A percentile compares a stretch with the other conserved stretches of the same genome.
Conservation (phyloP, 2,329 filamentous ascomycete species). For the Penicillium griseofulvum region DNA sequence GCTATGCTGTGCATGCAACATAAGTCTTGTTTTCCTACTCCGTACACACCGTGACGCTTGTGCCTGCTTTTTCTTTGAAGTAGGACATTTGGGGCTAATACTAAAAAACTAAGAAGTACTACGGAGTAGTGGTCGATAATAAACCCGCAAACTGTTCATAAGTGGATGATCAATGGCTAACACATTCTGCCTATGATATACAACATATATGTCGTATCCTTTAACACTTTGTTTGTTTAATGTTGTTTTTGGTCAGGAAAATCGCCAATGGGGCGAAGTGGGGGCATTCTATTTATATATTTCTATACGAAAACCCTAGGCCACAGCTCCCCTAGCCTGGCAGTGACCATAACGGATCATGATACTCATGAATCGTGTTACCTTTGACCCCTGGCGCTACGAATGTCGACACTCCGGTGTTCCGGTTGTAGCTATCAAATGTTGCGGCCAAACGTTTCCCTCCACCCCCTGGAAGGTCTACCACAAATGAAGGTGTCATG, state of each 20-base stretch:
- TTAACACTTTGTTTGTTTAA: neutral
- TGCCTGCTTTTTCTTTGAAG: neutral
- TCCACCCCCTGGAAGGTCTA: neutral
- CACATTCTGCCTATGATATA: too few species aligned
- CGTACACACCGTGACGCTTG: neutral
- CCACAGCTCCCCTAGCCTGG: neutral
- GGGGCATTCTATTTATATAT: neutral
- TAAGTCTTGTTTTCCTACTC: neutral
- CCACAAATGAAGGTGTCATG: neutral
- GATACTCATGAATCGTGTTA: neutral
- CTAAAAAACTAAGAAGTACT: neutral
- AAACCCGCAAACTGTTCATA: neutral
- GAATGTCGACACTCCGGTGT: neutral
- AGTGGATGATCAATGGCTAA: too few species aligned
- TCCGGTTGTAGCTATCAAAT: neutral
- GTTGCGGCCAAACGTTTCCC: neutral
- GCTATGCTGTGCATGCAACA: neutral
- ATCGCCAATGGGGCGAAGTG: neutral
- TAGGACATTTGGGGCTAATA: neutral
- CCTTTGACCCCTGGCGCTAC: neutral
- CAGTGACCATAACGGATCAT: neutral
- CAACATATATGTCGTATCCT: too few species aligned
- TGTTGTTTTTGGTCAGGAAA: neutral
- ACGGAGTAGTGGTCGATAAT: neutral
- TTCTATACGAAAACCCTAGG: neutral